Base-by-base conservation (phyloP, 805 yeast genomes). In the Saccharomyces kudriavzevii region DNA sequence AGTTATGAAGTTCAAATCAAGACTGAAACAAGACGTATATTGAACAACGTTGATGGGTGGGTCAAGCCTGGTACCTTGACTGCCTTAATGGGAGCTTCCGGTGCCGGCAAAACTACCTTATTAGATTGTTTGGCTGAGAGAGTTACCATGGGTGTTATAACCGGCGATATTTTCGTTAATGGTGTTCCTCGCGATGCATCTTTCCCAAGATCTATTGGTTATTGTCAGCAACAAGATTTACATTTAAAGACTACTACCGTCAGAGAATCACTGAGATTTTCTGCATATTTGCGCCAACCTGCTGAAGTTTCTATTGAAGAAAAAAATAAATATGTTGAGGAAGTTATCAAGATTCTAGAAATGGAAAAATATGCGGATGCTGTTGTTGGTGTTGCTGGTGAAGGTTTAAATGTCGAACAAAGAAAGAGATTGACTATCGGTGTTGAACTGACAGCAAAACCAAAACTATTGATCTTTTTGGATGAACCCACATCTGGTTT, bases 41-140 rank as follows among this genome's bases (percentile, higher is more conserved):
- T 86, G 64, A 74, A 76, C 56, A 77, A 79, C 56, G 87, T 87
- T 53, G 88, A 84, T 65, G 94, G 92, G 49, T 86, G 88, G 87
- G 90, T 86, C 46, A 84, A 84, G 64, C 91, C 91, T 9, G 91
- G 91, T 58, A 85, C 89, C 48, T 72, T 87, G 64, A 87, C 92
- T 51, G 94, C 94, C 4, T 70, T 83, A 50, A 82, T 82, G 86
- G 88, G 89, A 60, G 83, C 85, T 17, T 82, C 89, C 45, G 90
- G 90, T 72, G 90, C 91, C 55, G 91, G 91, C 76, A 85, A 85
- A 65, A 85, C 91, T 20, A 85, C 90, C 5, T 72, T 85, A 55
- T 73, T 85, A 60, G 86, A 85, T 72, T 83, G 84, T 63, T 74
- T 85, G 61, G 85, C 89, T 40, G 84, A 82, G 62, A 79, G 90